Evolutionary conservation across 2,329 filamentous ascomycete species (phyloP), one percentile per base, ranked within the genome.

Genomic region (Fusarium nelsonii): DNA sequence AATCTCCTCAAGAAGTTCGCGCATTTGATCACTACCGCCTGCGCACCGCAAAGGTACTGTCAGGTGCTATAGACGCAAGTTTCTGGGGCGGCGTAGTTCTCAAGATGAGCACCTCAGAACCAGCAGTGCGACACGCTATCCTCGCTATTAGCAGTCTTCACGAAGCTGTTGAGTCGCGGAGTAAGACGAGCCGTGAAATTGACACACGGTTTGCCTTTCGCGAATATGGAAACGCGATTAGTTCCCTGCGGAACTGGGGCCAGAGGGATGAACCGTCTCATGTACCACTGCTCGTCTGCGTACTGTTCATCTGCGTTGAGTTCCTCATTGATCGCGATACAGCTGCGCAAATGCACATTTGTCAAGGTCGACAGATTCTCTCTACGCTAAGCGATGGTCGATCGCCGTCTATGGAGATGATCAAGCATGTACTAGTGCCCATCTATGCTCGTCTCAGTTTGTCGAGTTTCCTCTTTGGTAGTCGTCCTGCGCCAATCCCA

Each of bases 301-400:
- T 85, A 1, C 75, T 87, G 23, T 85, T 87, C 64, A 83, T 84
- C 26, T 85, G 84, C 68, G 82, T 87, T 49, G 86, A 87, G 73
- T 85, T 85, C 68, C 78, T 88, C 61, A 83, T 84, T 34, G 82
- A 84, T 37, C 82, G 87, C 59, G 81, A 83, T 43, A 73, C 75
- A 7, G 80, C 81, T 11, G 83, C 84, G 0, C 78, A 83, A 46
- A 75, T 83, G 58, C 82, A 84, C 49, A 81, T 84, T 16, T 75
- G 77, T 16, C 81, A 84, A 62, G 82, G 82, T 9, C 73, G 82
- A 5, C 78, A 81, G 43, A 80, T 84, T 4, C 76, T 84, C 5
- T 76, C 74, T 2, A 75, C 77, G 11, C 70, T 83, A 8, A 69
- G 71, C 1, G 52, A 76, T 32, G 64, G 67, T 3, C 57, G 66